Evolutionary conservation across 2,329 filamentous ascomycete species (phyloP), one percentile per base, ranked within the genome.

Genomic region (Aspergillus fischeri): DNA sequence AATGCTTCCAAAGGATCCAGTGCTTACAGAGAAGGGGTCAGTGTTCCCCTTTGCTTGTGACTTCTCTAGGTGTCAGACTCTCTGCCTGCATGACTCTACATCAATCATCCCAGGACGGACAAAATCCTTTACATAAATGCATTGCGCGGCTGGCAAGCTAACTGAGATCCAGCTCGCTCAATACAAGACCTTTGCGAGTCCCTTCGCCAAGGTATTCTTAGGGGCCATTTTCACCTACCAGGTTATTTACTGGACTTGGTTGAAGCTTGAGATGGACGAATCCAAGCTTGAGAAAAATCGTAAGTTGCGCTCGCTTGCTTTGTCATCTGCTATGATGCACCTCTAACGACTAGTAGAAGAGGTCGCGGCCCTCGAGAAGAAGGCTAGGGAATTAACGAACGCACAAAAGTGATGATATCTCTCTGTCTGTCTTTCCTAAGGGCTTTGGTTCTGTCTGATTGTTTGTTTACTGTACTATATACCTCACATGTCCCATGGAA

Each of bases 201-300:
- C 78, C 9, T 75, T 80, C 52, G 72, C 73, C 59, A 81, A 81
- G 60, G 75, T 78, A 58, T 78, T 81, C 54, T 71, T 80, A 3
- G 75, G 77, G 7, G 76, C 77, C 3, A 73, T 80, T 38, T 75
- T 80, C 63, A 77, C 75, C 17, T 80, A 80, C 62, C 78, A 81
- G 60, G 69, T 79, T 45, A 68, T 78, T 21, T 78, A 80, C 60
- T 79, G 75, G 75, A 65, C 68, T 29, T 81, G 78, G 78, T 54
- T 77, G 64, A 78, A 76, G 58, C 64, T 80, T 11, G 78, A 80
- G 65, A 77, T 73, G 53, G 76, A 78, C 56, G 77, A 78, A 58
- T 67, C 68, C 6, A 78, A 75, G 60, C 65, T 72, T 20, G 60
- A 71, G 27, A 79, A 76, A 65, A 75, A 76, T 55, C 64, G 75